phyloP scores from a whole-genome alignment of 495 filamentous ascomycete genomes.

The Talaromyces wortmannii region DNA sequence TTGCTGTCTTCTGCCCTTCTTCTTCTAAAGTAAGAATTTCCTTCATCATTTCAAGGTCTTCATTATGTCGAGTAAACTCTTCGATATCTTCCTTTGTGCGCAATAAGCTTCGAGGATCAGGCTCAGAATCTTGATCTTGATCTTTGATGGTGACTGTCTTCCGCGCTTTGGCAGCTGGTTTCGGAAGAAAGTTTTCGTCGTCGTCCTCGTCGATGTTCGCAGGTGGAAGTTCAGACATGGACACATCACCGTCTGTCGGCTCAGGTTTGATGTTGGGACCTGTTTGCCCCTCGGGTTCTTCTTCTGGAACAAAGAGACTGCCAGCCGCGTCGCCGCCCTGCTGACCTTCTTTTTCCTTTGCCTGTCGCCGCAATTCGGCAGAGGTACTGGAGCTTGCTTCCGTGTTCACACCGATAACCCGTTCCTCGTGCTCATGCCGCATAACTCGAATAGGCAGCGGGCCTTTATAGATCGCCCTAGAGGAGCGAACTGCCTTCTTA shows the following conservation, averaged over 20 bases:
- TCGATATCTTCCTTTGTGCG: slow-evolving; percentile 41
- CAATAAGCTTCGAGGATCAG: slow-evolving; percentile 22
- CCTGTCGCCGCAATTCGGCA: slow-evolving; percentile 31
- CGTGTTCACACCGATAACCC: slow-evolving; percentile 41
- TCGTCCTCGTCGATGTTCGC: slow-evolving; percentile 15
- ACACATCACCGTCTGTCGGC: slow-evolving; percentile 31
- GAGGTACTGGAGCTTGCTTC: slow-evolving; percentile 42
- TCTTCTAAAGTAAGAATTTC: slow-evolving; percentile 23
- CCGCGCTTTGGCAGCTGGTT: slow-evolving; percentile 31
- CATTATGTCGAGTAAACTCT: slow-evolving; percentile 35
- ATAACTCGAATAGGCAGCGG: slow-evolving; percentile 42
- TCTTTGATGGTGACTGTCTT: slow-evolving; percentile 18
- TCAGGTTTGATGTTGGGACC: slow-evolving; percentile 35
- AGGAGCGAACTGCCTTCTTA: slow-evolving; percentile 20
- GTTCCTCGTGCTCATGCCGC: slow-evolving; percentile 45
- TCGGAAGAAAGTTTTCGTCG: slow-evolving; percentile 33
- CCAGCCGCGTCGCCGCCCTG: slow-evolving; percentile 12
- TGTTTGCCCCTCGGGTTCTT: slow-evolving; percentile 7
- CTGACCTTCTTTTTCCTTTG: slow-evolving; percentile 17
- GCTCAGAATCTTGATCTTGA: too few species aligned
- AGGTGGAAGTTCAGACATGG: slow-evolving; percentile 26
- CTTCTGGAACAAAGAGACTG: slow-evolving; percentile 22
- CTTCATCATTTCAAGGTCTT: slow-evolving; percentile 31
- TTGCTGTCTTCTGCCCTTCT: slow-evolving; percentile 7
- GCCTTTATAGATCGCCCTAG: slow-evolving; percentile 12